A percentile compares a stretch with the other conserved stretches of the same genome.
Evolutionary conservation across 768 basidiomycete genomes (phyloP).

Genomic region (Psilocybe subaeruginosa): DNA sequence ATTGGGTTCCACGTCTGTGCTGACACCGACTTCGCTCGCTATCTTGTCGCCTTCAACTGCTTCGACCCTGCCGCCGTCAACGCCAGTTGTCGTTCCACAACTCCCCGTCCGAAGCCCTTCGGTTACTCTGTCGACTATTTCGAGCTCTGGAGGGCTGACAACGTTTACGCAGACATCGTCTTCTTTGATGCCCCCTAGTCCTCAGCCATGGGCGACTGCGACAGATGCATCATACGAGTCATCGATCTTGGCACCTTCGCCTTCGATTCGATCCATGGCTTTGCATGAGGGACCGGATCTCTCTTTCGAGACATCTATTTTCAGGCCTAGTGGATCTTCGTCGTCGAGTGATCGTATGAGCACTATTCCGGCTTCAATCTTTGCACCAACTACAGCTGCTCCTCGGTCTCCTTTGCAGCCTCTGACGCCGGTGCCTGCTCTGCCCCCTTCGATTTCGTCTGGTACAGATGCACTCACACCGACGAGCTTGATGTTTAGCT

Average conservation of each 20-base stretch:
- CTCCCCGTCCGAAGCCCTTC: conserved; percentile 15
- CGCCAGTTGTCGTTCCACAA: conserved; percentile 11
- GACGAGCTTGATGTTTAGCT: conserved; percentile 33
- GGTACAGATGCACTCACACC: conserved; percentile 34
- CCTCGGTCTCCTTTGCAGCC: conserved; percentile 36
- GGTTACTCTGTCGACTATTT: conserved; percentile 21
- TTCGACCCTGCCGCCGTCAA: conserved; percentile 32
- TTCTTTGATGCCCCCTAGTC: conserved; percentile 40
- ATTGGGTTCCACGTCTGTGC: conserved; percentile 29
- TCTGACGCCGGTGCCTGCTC: conserved; percentile 40
- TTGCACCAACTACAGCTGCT: conserved; percentile 31
- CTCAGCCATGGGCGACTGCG: conserved; percentile 57
- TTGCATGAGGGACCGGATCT: conserved; percentile 64
- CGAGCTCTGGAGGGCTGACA: conserved; percentile 44
- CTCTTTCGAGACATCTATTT: conserved; percentile 76
- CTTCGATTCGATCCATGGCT: conserved; percentile 53
- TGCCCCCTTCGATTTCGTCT: conserved; percentile 34
- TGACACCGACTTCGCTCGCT: conserved; percentile 33
- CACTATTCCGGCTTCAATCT: conserved; percentile 44
- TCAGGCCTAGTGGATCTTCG: conserved; percentile 62
- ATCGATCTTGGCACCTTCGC: conserved; percentile 72
- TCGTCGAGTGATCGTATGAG: conserved; percentile 47
- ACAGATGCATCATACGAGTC: conserved; percentile 78
- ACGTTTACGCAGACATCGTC: conserved; percentile 42
- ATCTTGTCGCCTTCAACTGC: conserved; percentile 29